These are phyloP conservation scores for Pythium scleroteichum DNA, from an alignment of 352 stramenopile species.

Conservation along the genomic window DNA sequence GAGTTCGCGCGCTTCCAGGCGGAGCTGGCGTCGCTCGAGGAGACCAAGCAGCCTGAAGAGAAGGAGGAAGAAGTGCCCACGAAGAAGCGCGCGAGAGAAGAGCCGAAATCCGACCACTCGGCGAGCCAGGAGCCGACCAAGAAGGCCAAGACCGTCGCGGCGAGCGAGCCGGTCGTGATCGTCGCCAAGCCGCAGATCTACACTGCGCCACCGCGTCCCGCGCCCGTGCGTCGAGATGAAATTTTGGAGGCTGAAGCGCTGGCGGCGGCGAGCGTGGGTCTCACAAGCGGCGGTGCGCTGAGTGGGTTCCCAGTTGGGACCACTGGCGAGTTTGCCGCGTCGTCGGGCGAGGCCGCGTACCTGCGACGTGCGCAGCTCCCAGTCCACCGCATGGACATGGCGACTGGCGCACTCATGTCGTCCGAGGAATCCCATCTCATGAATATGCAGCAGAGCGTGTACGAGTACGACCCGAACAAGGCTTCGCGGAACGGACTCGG, in stretches of 20 bases:
- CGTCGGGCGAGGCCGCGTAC: constrained; percentile 30
- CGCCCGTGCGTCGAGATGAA: constrained; percentile 25
- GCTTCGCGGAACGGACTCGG: constrained; percentile 13
- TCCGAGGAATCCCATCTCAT: constrained; percentile 78
- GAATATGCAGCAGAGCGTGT: constrained; percentile 84
- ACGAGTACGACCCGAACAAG: constrained; percentile 77
- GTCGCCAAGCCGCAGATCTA: constrained; percentile 60
- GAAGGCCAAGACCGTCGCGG: constrained; percentile 25
- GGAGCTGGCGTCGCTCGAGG: constrained; percentile 76
- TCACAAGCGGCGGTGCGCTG: constrained; percentile 41
- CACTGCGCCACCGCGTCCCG: constrained; percentile 66
- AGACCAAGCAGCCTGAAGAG: constrained; percentile 23
- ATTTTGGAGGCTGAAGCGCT: background rate
- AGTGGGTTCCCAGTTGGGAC: constrained; percentile 66
- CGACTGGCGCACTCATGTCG: constrained; percentile 60
- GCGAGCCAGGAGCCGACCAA: constrained; percentile 33
- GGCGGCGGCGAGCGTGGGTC: background rate
- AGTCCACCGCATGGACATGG: constrained; percentile 65
- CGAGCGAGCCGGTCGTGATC: constrained; percentile 29
- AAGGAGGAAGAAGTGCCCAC: background rate
- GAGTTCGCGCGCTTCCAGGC: constrained; percentile 84
- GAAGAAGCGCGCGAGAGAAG: constrained; percentile 40
- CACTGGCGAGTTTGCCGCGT: constrained; percentile 35
- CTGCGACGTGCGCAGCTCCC: constrained; percentile 18
- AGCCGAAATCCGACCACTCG: constrained; percentile 10